Percentiles rank a stretch among this genome's conserved stretches.
phyloP scores from a whole-genome alignment of 345 rosid species.

The Erucastrum elatum region DNA sequence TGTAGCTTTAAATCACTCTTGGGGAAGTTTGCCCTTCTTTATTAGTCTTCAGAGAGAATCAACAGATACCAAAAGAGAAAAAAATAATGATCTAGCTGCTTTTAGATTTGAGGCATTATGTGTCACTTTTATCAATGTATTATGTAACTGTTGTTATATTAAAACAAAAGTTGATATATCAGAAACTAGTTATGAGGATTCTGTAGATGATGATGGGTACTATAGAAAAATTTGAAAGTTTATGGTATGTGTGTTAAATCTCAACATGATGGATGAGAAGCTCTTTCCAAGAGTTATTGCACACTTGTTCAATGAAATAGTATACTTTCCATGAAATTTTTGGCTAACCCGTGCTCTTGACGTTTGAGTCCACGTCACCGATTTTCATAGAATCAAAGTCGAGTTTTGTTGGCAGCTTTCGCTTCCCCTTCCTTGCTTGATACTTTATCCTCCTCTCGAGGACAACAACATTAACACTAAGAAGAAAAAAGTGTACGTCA shows the following conservation, averaged over 20 bases:
- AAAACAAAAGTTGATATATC: background rate
- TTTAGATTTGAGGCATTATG: slow-evolving; percentile 1
- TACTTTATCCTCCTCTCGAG: no score
- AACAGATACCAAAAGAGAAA: slow-evolving; percentile 15
- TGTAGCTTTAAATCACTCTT: background rate
- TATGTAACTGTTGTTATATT: slow-evolving; percentile 10
- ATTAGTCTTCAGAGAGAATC: slow-evolving; percentile 18
- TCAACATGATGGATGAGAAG: no score
- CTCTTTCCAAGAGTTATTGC: no score
- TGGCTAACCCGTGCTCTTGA: no score
- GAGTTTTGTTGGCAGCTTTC: no score
- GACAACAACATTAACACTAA: no score
- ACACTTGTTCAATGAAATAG: no score
- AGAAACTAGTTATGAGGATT: background rate
- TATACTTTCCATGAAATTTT: no score
- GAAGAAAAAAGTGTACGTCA: no score
- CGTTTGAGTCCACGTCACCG: no score
- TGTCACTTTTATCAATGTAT: slow-evolving; percentile 16
- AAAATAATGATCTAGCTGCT: slow-evolving; percentile 15
- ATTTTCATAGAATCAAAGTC: no score
- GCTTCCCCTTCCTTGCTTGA: no score
- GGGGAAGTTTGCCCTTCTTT: slow-evolving; percentile 13
- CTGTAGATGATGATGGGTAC: background rate
- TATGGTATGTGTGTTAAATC: background rate
- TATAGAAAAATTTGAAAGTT: slow-evolving; percentile 21